Conservation (phyloP, 1,284 basidiomycete genomes). For the Marasmius tenuissimus region DNA sequence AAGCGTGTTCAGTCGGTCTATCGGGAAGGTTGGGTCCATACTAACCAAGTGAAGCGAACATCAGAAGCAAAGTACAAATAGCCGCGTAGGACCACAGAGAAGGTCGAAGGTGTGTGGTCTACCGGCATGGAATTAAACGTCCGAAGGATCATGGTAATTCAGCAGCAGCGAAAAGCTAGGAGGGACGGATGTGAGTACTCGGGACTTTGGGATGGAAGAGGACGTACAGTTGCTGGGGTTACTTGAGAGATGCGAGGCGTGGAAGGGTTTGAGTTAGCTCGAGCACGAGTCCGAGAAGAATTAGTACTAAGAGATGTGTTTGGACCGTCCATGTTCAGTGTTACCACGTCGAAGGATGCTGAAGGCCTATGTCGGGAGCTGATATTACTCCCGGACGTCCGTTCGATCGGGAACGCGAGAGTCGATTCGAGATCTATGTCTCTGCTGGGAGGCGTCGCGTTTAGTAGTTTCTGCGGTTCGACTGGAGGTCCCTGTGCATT, state of each 20-base stretch:
- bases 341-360: background rate
- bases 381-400: background rate
- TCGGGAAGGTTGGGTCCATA: background rate
- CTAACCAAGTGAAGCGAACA: background rate
- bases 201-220: background rate
- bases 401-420: background rate
- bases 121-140: background rate
- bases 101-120: background rate
- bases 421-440: background rate
- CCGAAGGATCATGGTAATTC: background rate
- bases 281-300: constrained; percentile 1
- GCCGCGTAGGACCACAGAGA: background rate
- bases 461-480: no score
- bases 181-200: background rate
- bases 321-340: background rate
- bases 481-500: no score
- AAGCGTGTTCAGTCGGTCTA: no score
- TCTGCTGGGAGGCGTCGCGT: no score
- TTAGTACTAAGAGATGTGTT: background rate
- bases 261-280: constrained; percentile 13
- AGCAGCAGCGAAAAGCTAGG: background rate
- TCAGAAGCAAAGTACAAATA: no score
- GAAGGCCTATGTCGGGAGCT: background rate
- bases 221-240: background rate
- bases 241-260: constrained; percentile 3